Evolutionary conservation across 176 grass and related monocot species (phyloP).

Genomic region (Thinopyrum elongatum): DNA sequence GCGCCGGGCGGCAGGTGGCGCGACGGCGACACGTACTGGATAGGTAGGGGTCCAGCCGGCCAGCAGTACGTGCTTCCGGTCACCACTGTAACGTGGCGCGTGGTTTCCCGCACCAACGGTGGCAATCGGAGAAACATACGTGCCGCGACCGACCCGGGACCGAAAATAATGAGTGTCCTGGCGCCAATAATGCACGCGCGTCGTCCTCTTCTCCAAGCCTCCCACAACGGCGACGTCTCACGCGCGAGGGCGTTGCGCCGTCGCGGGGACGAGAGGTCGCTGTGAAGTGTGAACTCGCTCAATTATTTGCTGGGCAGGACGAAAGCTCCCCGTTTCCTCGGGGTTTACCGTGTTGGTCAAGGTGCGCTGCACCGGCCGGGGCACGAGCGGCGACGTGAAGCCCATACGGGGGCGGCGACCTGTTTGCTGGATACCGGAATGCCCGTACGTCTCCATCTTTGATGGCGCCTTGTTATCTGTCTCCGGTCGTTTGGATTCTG

Average conservation of each 20-base stretch:
- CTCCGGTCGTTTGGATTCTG: not conserved
- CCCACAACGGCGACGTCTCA: not conserved
- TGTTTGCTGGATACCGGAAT: not conserved
- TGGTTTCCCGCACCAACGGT: not conserved
- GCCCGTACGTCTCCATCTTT: not conserved
- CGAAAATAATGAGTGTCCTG: not conserved
- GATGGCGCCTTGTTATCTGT: not conserved
- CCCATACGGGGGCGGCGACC: not conserved
- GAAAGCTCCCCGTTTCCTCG: not conserved
- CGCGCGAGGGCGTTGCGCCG: not conserved
- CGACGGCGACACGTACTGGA: not conserved
- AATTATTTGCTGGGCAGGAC: conserved; percentile 3
- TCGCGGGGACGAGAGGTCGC: not conserved
- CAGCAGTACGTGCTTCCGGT: not conserved
- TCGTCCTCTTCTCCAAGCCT: not conserved
- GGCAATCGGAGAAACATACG: not conserved
- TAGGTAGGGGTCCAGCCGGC: not conserved
- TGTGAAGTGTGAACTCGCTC: not conserved
- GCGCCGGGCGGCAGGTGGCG: not conserved
- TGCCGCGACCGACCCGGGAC: not conserved
- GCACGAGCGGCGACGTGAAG: not conserved
- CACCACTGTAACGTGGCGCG: not conserved
- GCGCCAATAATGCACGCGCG: conserved; percentile 24
- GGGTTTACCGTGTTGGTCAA: not conserved
- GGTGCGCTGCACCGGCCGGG: not conserved